phyloP scores from a whole-genome alignment of 225 moss, liverwort and hornwort species.

The Marchantia polymorpha region DNA sequence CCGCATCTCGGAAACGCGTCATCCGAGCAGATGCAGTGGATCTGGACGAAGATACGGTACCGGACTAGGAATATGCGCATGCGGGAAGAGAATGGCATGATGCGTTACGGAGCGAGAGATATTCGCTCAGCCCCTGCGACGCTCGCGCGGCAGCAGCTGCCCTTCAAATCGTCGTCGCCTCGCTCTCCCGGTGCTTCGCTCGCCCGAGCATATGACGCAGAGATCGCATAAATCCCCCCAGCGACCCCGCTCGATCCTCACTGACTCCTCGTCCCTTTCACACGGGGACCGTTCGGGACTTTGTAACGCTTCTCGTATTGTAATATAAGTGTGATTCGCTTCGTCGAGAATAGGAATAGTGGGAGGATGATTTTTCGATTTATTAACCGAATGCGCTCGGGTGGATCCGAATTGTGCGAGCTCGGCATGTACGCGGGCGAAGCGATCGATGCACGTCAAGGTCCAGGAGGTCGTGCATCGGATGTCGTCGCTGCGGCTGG shows the following conservation, averaged over 20 bases:
- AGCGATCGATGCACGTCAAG: not conserved
- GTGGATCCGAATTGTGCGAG: not conserved
- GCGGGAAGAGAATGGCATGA: not conserved
- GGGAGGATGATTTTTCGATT: not conserved
- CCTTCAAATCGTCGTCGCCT: not conserved
- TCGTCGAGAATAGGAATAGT: not conserved
- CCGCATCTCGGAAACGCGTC: too few species aligned
- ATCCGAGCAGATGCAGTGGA: not conserved
- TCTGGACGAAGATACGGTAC: slow-evolving; percentile 12
- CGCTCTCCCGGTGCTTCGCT: not conserved
- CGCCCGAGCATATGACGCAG: not conserved
- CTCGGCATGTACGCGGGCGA: not conserved
- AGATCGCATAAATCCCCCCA: not conserved
- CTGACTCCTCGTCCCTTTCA: not conserved
- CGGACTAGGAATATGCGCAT: slow-evolving; percentile 5
- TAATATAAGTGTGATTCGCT: not conserved
- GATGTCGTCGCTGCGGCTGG: not conserved
- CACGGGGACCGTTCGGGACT: not conserved
- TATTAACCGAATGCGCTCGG: not conserved
- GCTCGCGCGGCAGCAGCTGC: not conserved
- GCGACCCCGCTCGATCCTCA: too few species aligned
- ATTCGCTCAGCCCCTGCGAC: not conserved
- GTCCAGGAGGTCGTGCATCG: not conserved
- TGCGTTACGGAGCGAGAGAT: not conserved
- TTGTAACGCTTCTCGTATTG: not conserved